Base-by-base conservation (phyloP, 2,329 filamentous ascomycete genomes). In the Fusarium buxicola region DNA sequence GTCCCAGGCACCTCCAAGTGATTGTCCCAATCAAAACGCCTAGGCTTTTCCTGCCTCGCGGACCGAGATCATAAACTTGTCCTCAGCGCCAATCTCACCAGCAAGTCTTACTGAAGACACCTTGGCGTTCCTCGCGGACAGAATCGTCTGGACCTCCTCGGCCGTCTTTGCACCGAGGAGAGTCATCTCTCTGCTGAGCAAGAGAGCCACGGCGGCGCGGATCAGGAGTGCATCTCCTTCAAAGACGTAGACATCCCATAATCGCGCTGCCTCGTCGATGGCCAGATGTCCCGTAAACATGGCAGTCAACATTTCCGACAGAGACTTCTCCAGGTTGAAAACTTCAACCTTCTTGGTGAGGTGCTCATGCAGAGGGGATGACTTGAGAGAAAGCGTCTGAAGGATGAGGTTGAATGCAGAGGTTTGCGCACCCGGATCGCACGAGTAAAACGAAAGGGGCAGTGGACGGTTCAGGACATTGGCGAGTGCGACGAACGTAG, bases 241-340 rank as follows among this genome's bases (percentile, higher is more conserved):
- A 64, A 96, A 92, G 4, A 91, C 87, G 66, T 92, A 92, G 0
- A 94, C 86, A 63, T 96, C 92, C 90, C 91, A 94, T 11, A 95
- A 76, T 3, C 92, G 80, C 2, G 87, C 86, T 5, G 87, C 89
- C 66, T 90, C 85, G 69, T 94, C 91, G 13, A 93, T 81, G 8
- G 84, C 83, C 5, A 92, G 77, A 34, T 84, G 80, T 13, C 77
- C 75, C 0, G 89, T 89, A 72, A 92, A 91, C 7, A 92, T 78
- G 13, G 81, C 81, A 7, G 83, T 84, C 69, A 92, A 90, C 47
- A 91, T 78, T 12, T 82, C 78, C 25, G 81, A 76, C 7, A 93
- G 79, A 65, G 87, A 91, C 15, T 75, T 63, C 46, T 87, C 77
- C 1, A 84, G 78, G 5, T 81, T 77, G 24, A 81, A 74, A 35